phyloP scores from a whole-genome alignment of 495 filamentous ascomycete species.

The Penicillium verhagenii region DNA sequence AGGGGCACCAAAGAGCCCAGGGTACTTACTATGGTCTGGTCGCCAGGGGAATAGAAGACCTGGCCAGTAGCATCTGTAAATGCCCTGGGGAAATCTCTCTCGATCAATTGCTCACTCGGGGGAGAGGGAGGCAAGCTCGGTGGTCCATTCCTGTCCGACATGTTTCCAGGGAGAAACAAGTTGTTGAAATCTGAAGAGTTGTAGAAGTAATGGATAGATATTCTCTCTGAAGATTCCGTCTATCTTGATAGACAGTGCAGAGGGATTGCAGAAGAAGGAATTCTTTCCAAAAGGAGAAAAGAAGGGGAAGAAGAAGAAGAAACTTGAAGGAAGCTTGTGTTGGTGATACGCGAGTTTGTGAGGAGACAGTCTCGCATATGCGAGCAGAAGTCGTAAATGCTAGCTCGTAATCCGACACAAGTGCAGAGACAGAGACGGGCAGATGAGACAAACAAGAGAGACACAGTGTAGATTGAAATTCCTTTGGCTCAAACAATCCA shows the following conservation, averaged over 20 bases:
- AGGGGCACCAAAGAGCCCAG: too few species aligned
- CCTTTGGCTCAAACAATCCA: slow-evolving; percentile 1
- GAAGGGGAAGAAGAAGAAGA: slow-evolving; percentile 22
- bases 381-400: slow-evolving; percentile 11
- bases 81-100: not conserved
- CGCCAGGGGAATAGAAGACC: too few species aligned
- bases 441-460: slow-evolving; percentile 12
- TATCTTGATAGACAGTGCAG: slow-evolving; percentile 13
- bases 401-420: slow-evolving; percentile 14
- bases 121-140: slow-evolving; percentile 14
- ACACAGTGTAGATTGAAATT: too few species aligned
- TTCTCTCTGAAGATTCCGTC: not conserved
- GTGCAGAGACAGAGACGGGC: not conserved
- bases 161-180: not conserved
- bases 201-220: not conserved
- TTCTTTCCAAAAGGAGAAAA: slow-evolving; percentile 23
- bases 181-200: not conserved
- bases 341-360: slow-evolving; percentile 14
- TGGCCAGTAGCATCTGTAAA: too few species aligned
- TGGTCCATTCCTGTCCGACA: not conserved
- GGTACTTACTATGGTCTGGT: too few species aligned
- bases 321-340: slow-evolving; percentile 12
- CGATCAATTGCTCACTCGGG: not conserved
- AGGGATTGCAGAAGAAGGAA: slow-evolving; percentile 6
- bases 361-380: slow-evolving; percentile 9